These are phyloP conservation scores for Fusarium austroafricanum DNA, from an alignment of 2,329 filamentous ascomycete species.

Conservation along the genomic window DNA sequence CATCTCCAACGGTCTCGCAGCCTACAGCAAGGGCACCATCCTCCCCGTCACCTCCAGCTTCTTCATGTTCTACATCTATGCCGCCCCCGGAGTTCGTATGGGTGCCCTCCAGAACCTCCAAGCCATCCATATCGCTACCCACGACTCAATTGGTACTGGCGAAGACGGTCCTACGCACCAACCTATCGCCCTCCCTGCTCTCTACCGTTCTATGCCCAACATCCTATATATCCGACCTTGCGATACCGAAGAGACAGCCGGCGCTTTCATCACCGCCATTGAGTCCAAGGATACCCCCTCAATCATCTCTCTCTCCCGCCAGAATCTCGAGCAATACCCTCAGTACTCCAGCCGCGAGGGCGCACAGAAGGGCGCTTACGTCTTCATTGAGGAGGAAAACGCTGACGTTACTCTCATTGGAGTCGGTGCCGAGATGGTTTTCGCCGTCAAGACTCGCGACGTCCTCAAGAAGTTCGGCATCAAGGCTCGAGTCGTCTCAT, in stretches of 20 bases:
- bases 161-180: constrained; percentile 73
- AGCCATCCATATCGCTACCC: constrained; percentile 69
- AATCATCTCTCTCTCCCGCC: constrained; percentile 62
- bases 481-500: constrained; percentile 56
- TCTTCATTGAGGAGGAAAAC: constrained; percentile 56
- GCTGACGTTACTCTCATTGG: constrained; percentile 60
- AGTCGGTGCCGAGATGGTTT: constrained; percentile 52
- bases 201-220: constrained; percentile 73
- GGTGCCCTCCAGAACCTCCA: constrained; percentile 67
- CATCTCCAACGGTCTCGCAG: constrained; percentile 69
- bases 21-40: constrained; percentile 65
- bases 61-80: constrained; percentile 72
- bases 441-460: constrained; percentile 49
- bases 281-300: constrained; percentile 54
- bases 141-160: constrained; percentile 70
- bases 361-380: constrained; percentile 59
- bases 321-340: constrained; percentile 56
- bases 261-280: constrained; percentile 64
- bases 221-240: constrained; percentile 69
- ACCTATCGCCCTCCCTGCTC: constrained; percentile 65
- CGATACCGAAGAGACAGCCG: constrained; percentile 68
- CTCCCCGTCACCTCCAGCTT: constrained; percentile 69
- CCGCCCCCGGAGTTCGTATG: constrained; percentile 70
- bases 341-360: constrained; percentile 54
- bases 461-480: constrained; percentile 55